phyloP scores from a whole-genome alignment of 2,329 filamentous ascomycete species.

The Cytospora leucostoma region DNA sequence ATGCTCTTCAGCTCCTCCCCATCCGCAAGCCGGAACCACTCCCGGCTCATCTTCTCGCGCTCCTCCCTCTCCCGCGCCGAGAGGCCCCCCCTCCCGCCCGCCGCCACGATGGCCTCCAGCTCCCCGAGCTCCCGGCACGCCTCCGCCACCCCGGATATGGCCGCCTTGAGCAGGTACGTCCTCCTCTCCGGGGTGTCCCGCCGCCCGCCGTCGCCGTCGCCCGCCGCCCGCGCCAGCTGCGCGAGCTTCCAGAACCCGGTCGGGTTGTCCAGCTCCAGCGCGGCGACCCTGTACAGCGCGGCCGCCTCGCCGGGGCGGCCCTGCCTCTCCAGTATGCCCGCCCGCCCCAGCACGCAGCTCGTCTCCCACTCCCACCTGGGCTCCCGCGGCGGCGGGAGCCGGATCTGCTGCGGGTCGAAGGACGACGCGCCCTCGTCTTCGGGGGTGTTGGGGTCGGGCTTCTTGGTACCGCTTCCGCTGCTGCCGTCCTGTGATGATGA shows the following conservation, averaged over 20 bases:
- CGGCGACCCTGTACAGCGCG: constrained; percentile 34
- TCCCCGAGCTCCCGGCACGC: constrained; percentile 35
- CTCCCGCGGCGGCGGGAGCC: constrained; percentile 5
- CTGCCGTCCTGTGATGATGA: neutral
- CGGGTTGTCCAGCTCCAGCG: constrained; percentile 37
- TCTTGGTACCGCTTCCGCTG: neutral
- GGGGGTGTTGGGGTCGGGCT: neutral
- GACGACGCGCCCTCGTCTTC: constrained; percentile 9
- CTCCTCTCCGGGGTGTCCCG: constrained; percentile 31
- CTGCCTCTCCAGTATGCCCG: constrained; percentile 31
- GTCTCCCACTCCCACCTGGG: constrained; percentile 42
- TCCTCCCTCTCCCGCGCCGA: constrained; percentile 23
- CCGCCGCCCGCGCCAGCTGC: constrained; percentile 30
- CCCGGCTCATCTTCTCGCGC: constrained; percentile 31
- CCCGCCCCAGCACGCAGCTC: constrained; percentile 36
- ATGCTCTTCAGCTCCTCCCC: constrained; percentile 13
- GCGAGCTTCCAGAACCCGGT: constrained; percentile 34
- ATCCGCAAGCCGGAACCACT: constrained; percentile 33
- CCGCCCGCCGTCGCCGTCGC: constrained; percentile 22
- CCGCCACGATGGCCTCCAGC: constrained; percentile 27
- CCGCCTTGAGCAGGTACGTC: constrained; percentile 37
- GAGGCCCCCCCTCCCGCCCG: constrained; percentile 18
- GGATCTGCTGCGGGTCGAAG: neutral
- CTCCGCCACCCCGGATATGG: constrained; percentile 33
- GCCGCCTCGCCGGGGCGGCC: constrained; percentile 29